Percentiles rank a stretch among this genome's conserved stretches.
These are phyloP conservation scores for Microstegium vimineum DNA, from an alignment of 176 grass and related monocot genomes.

Conservation along the genomic window DNA sequence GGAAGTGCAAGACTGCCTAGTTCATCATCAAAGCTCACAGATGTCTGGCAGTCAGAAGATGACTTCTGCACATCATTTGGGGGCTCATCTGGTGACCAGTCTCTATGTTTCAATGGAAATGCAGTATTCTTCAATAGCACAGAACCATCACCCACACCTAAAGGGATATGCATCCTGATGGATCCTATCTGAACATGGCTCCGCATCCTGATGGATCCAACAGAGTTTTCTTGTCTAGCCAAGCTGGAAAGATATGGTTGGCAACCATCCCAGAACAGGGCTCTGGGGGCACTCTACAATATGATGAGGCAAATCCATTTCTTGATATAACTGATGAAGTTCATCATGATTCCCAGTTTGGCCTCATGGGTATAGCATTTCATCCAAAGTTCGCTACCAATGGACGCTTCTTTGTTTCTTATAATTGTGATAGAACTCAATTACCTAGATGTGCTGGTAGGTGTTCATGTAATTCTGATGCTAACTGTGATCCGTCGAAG, in stretches of 20 bases:
- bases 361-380: conserved; percentile 84
- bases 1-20: conserved; percentile 39
- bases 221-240: conserved; percentile 78
- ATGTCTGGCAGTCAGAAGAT: conserved; percentile 70
- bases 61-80: conserved; percentile 80
- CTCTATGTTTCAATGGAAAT: conserved; percentile 70
- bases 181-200: conserved; percentile 83
- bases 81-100: conserved; percentile 43
- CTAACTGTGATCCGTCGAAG: conserved; percentile 82
- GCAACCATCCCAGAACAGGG: conserved; percentile 70
- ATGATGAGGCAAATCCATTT: conserved; percentile 70
- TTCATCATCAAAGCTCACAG: conserved; percentile 56
- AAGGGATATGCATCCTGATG: conserved; percentile 88
- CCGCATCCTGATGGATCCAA: conserved; percentile 89
- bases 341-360: conserved; percentile 64
- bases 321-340: conserved; percentile 92
- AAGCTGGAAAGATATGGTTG: conserved; percentile 89
- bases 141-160: conserved; percentile 44
- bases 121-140: conserved; percentile 63
- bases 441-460: conserved; percentile 65
- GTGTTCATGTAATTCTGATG: conserved; percentile 90
- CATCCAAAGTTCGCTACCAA: conserved; percentile 77
- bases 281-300: conserved; percentile 48
- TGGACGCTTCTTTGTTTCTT: conserved; percentile 88
- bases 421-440: conserved; percentile 73